These are phyloP conservation scores for Cercospora citrullina DNA, from an alignment of 2,329 filamentous ascomycete genomes.

Conservation along the genomic window DNA sequence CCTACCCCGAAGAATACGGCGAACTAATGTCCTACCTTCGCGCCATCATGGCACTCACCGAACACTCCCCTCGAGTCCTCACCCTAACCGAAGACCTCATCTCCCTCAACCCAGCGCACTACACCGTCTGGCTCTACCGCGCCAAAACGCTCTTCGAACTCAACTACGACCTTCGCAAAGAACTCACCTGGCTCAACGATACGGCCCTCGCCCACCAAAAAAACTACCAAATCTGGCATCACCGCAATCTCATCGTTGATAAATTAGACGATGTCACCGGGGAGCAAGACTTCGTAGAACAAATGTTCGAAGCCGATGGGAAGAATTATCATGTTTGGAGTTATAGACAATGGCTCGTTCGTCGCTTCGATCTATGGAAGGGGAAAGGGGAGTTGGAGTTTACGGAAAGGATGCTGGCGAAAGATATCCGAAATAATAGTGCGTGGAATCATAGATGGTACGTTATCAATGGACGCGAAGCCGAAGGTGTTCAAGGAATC, in stretches of 20 bases:
- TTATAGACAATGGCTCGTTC: slow-evolving; percentile 79
- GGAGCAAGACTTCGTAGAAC: slow-evolving; percentile 73
- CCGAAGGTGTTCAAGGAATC: slow-evolving; percentile 39
- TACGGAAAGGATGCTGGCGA: slow-evolving; percentile 69
- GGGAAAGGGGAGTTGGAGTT: slow-evolving; percentile 61
- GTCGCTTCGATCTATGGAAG: slow-evolving; percentile 58
- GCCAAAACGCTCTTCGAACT: slow-evolving; percentile 73
- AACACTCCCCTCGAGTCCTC: slow-evolving; percentile 76
- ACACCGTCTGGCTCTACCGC: slow-evolving; percentile 97
- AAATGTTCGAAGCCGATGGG: slow-evolving; percentile 80
- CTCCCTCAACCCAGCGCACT: slow-evolving; percentile 90
- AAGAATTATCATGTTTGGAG: slow-evolving; percentile 99
- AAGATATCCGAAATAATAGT: slow-evolving; percentile 91
- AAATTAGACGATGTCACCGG: slow-evolving; percentile 42
- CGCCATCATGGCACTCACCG: slow-evolving; percentile 86
- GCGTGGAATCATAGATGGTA: slow-evolving; percentile 98
- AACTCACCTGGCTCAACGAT: slow-evolving; percentile 82
- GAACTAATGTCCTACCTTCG: slow-evolving; percentile 93
- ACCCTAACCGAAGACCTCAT: slow-evolving; percentile 87
- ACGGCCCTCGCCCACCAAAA: slow-evolving; percentile 84
- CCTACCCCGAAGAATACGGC: slow-evolving; percentile 84
- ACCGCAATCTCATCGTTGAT: slow-evolving; percentile 59
- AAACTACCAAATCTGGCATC: slow-evolving; percentile 97
- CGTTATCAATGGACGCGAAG: slow-evolving; percentile 69
- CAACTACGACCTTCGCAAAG: slow-evolving; percentile 63